phyloP scores from a whole-genome alignment of 2,329 filamentous ascomycete species.

The Colletotrichum somersetense region DNA sequence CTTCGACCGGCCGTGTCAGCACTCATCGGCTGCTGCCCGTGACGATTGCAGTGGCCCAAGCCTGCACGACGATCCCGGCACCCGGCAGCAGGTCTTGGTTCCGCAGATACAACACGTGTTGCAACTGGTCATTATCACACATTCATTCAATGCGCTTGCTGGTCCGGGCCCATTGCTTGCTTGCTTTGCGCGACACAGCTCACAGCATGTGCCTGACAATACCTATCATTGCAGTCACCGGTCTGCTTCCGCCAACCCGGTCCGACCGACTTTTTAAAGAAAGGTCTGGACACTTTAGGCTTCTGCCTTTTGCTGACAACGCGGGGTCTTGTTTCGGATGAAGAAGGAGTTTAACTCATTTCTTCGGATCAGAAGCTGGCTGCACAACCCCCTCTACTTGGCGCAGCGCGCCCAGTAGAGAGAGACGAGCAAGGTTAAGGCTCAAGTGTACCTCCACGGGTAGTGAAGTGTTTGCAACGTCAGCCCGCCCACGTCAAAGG shows the following conservation, averaged over 20 bases:
- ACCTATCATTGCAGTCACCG: neutral
- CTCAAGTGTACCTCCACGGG: slow-evolving; percentile 17
- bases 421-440: slow-evolving; percentile 15
- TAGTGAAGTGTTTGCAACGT: slow-evolving; percentile 1
- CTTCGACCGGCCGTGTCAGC: neutral
- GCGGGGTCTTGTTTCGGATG: slow-evolving; percentile 39
- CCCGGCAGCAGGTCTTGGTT: neutral
- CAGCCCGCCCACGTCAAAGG: slow-evolving; percentile 24
- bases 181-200: neutral
- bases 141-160: slow-evolving; percentile 5
- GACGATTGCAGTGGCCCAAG: slow-evolving; percentile 30
- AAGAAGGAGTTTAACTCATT: slow-evolving; percentile 16
- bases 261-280: neutral
- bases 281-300: slow-evolving; percentile 6
- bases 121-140: slow-evolving; percentile 8
- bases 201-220: slow-evolving; percentile 1
- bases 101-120: neutral
- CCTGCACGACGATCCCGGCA: slow-evolving; percentile 31
- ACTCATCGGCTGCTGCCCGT: slow-evolving; percentile 2
- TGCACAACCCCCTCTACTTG: slow-evolving; percentile 16
- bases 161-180: slow-evolving; percentile 9
- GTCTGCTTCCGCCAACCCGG: slow-evolving; percentile 15
- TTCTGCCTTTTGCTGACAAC: slow-evolving; percentile 37
- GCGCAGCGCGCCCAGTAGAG: neutral
- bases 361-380: slow-evolving; percentile 31